phyloP scores from a whole-genome alignment of 805 yeast genomes.

The Zygosaccharomyces rouxii region DNA sequence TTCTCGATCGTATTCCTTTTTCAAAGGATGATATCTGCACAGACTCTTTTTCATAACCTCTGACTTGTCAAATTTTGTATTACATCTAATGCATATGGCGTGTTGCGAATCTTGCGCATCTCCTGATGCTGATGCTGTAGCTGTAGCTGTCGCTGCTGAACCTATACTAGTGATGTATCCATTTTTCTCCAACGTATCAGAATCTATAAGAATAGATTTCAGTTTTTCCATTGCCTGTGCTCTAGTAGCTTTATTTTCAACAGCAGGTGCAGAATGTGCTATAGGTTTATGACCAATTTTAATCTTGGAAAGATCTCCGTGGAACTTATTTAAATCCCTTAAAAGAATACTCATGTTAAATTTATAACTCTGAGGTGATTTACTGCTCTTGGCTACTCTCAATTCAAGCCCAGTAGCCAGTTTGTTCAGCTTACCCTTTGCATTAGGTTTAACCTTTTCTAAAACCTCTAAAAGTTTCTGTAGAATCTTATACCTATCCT shows the following conservation, averaged over 20 bases:
- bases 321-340: conserved; percentile 28
- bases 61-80: conserved; percentile 24
- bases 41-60: conserved; percentile 26
- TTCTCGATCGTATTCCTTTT: conserved; percentile 25
- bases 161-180: conserved; percentile 22
- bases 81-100: conserved; percentile 30
- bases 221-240: conserved; percentile 19
- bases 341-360: conserved; percentile 32
- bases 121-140: background rate
- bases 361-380: conserved; percentile 29
- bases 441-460: conserved; percentile 17
- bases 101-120: conserved; percentile 1
- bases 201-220: conserved; percentile 18
- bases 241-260: conserved; percentile 12
- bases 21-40: conserved; percentile 32
- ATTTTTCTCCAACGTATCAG: conserved; percentile 19
- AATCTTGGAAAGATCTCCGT: conserved; percentile 28
- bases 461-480: conserved; percentile 26
- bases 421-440: conserved; percentile 12
- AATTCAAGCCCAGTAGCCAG: conserved; percentile 28
- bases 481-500: conserved; percentile 30
- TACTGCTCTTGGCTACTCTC: conserved; percentile 26
- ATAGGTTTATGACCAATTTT: conserved; percentile 23
- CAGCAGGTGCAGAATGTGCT: conserved; percentile 7
- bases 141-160: conserved; percentile 1